phyloP scores from a whole-genome alignment of 2,329 filamentous ascomycete genomes.

The Gliomastix tumulicola region DNA sequence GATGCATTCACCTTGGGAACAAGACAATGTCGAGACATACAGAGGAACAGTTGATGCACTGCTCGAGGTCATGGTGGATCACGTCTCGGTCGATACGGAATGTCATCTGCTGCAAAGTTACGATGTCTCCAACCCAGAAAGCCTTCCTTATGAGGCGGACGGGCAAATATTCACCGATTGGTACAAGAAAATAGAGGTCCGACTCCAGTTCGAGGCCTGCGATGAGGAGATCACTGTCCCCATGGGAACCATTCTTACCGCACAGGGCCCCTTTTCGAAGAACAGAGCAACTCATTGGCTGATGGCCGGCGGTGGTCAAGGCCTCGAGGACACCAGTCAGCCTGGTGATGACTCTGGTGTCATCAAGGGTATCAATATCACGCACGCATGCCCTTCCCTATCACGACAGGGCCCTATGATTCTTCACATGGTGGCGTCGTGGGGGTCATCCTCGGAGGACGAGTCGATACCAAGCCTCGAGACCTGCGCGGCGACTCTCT shows the following conservation, averaged over 20 bases:
- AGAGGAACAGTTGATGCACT: background rate
- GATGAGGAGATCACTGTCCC: background rate
- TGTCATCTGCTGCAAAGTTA: background rate
- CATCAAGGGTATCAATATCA: background rate
- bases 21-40: background rate
- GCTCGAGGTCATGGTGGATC: background rate
- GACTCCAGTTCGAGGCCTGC: background rate
- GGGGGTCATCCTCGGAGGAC: background rate
- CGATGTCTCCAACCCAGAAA: too few species aligned
- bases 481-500: background rate
- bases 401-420: background rate
- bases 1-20: background rate
- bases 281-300: too few species aligned
- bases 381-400: background rate
- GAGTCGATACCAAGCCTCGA: background rate
- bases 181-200: background rate
- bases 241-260: background rate
- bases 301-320: too few species aligned
- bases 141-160: too few species aligned
- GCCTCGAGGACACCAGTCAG: too few species aligned
- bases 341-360: too few species aligned
- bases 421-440: background rate
- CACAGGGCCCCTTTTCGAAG: background rate
- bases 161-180: too few species aligned
- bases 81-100: background rate